These are phyloP conservation scores for Tylopilus sp. DNA, from an alignment of 1,284 basidiomycete species.

Conservation along the genomic window DNA sequence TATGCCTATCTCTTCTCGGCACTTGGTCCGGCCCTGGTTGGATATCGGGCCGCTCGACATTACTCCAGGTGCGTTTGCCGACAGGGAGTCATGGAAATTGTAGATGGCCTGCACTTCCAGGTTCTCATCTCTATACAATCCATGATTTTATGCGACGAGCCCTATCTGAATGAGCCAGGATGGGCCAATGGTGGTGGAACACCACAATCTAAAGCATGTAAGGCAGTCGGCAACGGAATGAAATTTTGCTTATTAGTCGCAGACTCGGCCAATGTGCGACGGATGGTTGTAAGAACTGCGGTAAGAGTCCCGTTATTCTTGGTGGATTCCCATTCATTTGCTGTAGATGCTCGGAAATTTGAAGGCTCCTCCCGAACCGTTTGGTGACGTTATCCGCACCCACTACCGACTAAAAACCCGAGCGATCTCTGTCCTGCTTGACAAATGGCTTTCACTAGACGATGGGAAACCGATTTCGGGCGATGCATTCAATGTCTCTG, in stretches of 20 bases:
- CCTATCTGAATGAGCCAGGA: constrained; percentile 85
- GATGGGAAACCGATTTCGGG: constrained; percentile 54
- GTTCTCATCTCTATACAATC: constrained; percentile 91
- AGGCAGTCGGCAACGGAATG: constrained; percentile 25
- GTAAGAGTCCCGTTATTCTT: constrained; percentile 40
- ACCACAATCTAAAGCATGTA: constrained; percentile 67
- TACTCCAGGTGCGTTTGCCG: constrained; percentile 57
- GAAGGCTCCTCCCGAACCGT: constrained; percentile 75
- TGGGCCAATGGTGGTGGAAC: constrained; percentile 72
- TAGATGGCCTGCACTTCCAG: constrained; percentile 35
- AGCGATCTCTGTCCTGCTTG: constrained; percentile 67
- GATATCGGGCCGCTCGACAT: constrained; percentile 78
- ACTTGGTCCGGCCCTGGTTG: constrained; percentile 90
- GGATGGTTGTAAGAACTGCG: constrained; percentile 84
- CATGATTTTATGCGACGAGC: constrained; percentile 87
- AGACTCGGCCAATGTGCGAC: constrained; percentile 83
- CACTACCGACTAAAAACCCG: constrained; percentile 85
- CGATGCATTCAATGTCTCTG: constrained; percentile 48
- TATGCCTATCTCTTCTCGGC: constrained; percentile 85
- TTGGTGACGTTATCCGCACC: constrained; percentile 77
- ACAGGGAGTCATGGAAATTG: neutral
- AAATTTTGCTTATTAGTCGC: constrained; percentile 7
- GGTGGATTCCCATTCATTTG: constrained; percentile 9
- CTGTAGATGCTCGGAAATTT: constrained; percentile 79
- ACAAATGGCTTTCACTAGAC: constrained; percentile 70